A percentile compares a stretch with the other conserved stretches of the same genome.
phyloP scores from a whole-genome alignment of 2,329 filamentous ascomycete species.

The Metarhizium brunneum region DNA sequence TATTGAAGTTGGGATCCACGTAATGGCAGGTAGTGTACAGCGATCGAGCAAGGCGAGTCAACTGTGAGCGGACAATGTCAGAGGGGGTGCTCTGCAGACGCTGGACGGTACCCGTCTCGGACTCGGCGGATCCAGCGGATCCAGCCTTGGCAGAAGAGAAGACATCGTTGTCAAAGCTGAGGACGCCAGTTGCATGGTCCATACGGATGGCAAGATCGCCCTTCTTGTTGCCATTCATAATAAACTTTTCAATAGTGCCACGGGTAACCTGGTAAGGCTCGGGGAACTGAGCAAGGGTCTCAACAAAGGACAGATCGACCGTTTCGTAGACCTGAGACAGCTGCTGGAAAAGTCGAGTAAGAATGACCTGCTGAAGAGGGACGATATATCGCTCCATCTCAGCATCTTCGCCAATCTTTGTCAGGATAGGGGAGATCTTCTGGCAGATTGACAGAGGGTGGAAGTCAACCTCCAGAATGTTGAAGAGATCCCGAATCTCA shows the following conservation, averaged over 20 bases:
- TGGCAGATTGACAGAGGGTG: conserved; percentile 97
- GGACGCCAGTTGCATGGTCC: conserved; percentile 86
- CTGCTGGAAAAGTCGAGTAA: conserved; percentile 97
- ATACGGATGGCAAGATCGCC: conserved; percentile 93
- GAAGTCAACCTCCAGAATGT: conserved; percentile 98
- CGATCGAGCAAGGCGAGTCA: conserved; percentile 82
- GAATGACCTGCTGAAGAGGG: conserved; percentile 94
- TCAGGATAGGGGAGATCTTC: conserved; percentile 94
- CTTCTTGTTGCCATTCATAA: conserved; percentile 99
- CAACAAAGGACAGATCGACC: conserved; percentile 87
- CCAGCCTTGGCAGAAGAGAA: conserved; percentile 94
- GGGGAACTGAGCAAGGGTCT: conserved; percentile 89
- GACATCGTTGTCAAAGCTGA: conserved; percentile 96
- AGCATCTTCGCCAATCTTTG: conserved; percentile 83
- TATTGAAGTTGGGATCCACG: conserved; percentile 82
- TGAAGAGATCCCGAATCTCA: conserved; percentile 95
- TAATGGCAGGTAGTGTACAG: conserved; percentile 93
- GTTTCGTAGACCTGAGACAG: conserved; percentile 98
- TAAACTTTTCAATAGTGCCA: conserved; percentile 96
- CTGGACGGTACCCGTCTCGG: conserved; percentile 76
- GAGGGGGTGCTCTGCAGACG: conserved; percentile 95
- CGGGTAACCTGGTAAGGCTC: conserved; percentile 90
- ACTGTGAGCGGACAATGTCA: conserved; percentile 92
- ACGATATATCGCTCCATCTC: conserved; percentile 97
- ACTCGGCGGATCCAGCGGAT: conserved; percentile 81